These are phyloP conservation scores for Monosporozyma aerobia DNA, from an alignment of 805 yeast species.

Conservation along the genomic window DNA sequence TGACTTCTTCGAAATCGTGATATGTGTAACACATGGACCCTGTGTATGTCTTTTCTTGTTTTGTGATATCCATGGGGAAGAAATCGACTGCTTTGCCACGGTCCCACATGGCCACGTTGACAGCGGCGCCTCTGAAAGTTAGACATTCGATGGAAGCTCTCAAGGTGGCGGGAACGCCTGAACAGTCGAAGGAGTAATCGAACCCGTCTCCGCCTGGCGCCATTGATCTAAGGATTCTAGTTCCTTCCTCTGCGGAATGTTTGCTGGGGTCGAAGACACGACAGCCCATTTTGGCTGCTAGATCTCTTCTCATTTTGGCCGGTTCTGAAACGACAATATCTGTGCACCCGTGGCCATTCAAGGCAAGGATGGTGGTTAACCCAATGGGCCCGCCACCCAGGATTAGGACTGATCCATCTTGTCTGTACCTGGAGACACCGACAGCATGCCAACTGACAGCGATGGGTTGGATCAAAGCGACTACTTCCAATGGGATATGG, in stretches of 20 bases:
- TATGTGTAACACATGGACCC: conserved; percentile 59
- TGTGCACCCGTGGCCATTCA: conserved; percentile 43
- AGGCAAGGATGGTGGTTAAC: conserved; percentile 47
- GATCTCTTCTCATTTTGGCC: conserved; percentile 40
- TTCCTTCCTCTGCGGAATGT: conserved; percentile 31
- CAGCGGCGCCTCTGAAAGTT: conserved; percentile 47
- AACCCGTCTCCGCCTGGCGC: conserved; percentile 40
- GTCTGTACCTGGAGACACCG: conserved; percentile 36
- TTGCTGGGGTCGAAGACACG: conserved; percentile 40
- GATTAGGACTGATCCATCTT: conserved; percentile 41
- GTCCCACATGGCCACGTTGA: conserved; percentile 61
- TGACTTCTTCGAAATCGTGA: conserved; percentile 50
- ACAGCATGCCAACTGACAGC: conserved; percentile 54
- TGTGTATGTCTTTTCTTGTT: conserved; percentile 44
- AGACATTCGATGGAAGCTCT: conserved; percentile 43
- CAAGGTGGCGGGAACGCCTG: conserved; percentile 43
- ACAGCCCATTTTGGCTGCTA: conserved; percentile 43
- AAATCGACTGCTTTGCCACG: conserved; percentile 36
- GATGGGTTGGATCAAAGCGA: conserved; percentile 50
- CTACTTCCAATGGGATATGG: conserved; percentile 41
- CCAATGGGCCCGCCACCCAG: conserved; percentile 62
- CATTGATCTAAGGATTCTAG: conserved; percentile 32
- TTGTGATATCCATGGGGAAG: conserved; percentile 48
- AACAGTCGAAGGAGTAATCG: conserved; percentile 44
- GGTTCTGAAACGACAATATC: conserved; percentile 48